Evolutionary conservation across 257 asterid species (phyloP).

Genomic region (Solanum corneliomulleri): DNA sequence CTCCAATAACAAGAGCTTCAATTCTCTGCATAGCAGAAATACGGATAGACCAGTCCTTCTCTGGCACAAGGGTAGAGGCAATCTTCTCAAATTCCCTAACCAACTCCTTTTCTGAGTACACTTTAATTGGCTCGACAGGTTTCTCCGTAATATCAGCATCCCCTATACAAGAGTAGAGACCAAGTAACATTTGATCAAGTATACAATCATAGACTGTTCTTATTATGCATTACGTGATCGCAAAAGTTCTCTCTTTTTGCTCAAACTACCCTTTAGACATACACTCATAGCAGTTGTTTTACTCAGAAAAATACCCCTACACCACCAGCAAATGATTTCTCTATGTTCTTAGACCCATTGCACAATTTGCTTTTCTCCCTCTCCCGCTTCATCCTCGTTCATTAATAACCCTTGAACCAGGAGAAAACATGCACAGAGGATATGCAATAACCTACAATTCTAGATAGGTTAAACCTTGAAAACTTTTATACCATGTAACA

Average conservation of each 20-base stretch:
- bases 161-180: slow-evolving; percentile 29
- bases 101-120: slow-evolving; percentile 93
- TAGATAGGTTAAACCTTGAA: background rate
- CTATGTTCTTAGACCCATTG: background rate
- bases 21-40: slow-evolving; percentile 94
- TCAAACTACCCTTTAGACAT: background rate
- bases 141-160: slow-evolving; percentile 87
- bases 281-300: background rate
- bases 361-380: background rate
- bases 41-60: slow-evolving; percentile 96
- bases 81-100: slow-evolving; percentile 92
- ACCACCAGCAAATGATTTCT: background rate
- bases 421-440: background rate
- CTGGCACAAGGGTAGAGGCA: slow-evolving; percentile 84
- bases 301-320: background rate
- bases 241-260: background rate
- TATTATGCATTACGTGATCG: background rate
- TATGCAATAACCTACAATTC: background rate
- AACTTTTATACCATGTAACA: background rate
- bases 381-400: background rate
- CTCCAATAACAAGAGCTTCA: slow-evolving; percentile 93
- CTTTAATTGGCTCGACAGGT: slow-evolving; percentile 88
- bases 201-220: background rate
- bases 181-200: background rate
- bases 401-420: background rate